Percentiles rank a stretch among this genome's conserved stretches.
Conservation (phyloP, 768 basidiomycete genomes). For the Gloeostereum incarnatum region DNA sequence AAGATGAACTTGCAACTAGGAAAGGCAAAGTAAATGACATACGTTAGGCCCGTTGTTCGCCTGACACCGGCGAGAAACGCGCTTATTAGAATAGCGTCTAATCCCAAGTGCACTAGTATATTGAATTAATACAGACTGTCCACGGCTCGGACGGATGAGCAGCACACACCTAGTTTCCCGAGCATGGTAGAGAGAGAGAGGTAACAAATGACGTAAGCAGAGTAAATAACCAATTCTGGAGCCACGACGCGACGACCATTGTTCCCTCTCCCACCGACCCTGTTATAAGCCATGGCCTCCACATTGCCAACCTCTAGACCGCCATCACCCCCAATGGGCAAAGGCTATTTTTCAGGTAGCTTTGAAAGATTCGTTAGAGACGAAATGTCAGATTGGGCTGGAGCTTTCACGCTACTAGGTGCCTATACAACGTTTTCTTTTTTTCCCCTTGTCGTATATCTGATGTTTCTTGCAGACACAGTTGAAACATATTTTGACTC, state of each 20-base stretch:
- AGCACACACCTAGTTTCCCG: too few relatives aligned
- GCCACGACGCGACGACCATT: too few relatives aligned
- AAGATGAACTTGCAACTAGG: background rate
- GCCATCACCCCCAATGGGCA: conserved; percentile 30
- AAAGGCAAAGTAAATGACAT: conserved; percentile 20
- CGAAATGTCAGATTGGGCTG: conserved; percentile 67
- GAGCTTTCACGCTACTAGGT: conserved; percentile 85
- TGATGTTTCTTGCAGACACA: conserved; percentile 54
- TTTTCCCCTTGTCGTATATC: conserved; percentile 2
- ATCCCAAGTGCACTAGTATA: conserved; percentile 50
- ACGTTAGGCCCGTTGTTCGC: conserved; percentile 83
- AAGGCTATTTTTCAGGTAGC: conserved; percentile 54
- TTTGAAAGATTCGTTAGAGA: conserved; percentile 72
- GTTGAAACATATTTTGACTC: conserved; percentile 95
- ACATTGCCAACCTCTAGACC: too few relatives aligned
- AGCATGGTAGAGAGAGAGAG: too few relatives aligned
- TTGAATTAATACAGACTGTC: too few relatives aligned
- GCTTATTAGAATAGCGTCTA: conserved; percentile 73
- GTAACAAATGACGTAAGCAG: too few relatives aligned
- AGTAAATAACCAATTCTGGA: too few relatives aligned
- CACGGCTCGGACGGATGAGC: too few relatives aligned
- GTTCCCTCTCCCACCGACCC: too few relatives aligned
- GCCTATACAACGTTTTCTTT: conserved; percentile 19
- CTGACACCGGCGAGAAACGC: conserved; percentile 81
- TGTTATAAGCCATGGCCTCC: too few relatives aligned